Percentiles rank a stretch among this genome's conserved stretches.
These are phyloP conservation scores for Phaeosphaeria sp. DNA, from an alignment of 2,329 filamentous ascomycete genomes.

Conservation along the genomic window DNA sequence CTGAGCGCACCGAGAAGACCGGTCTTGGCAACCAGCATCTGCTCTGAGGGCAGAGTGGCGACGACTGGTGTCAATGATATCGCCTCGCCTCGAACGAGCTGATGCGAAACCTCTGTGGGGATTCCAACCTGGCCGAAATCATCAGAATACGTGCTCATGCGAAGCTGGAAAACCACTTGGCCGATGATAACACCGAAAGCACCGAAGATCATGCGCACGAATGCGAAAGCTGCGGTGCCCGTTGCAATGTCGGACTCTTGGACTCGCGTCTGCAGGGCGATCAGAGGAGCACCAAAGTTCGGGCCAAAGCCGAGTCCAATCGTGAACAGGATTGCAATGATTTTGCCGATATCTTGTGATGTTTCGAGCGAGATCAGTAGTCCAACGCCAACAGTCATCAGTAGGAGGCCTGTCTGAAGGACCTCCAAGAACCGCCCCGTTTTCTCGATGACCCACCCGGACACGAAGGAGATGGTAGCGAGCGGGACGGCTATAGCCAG, in stretches of 20 bases:
- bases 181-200: constrained; percentile 59
- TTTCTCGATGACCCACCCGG: constrained; percentile 55
- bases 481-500: constrained; percentile 63
- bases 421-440: constrained; percentile 51
- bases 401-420: constrained; percentile 37
- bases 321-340: constrained; percentile 59
- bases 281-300: constrained; percentile 62
- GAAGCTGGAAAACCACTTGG: constrained; percentile 60
- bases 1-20: constrained; percentile 54
- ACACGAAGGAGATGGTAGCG: constrained; percentile 54
- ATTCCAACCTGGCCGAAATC: constrained; percentile 30
- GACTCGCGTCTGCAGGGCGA: constrained; percentile 65
- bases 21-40: constrained; percentile 48
- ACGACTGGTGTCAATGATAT: constrained; percentile 39
- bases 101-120: constrained; percentile 21
- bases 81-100: constrained; percentile 39
- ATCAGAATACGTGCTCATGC: constrained; percentile 60
- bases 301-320: constrained; percentile 60
- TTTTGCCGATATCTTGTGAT: constrained; percentile 26
- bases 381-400: constrained; percentile 46
- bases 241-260: constrained; percentile 59
- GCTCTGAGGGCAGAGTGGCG: constrained; percentile 27
- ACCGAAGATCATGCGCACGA: constrained; percentile 54
- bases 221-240: constrained; percentile 60
- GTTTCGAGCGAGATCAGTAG: constrained; percentile 36